Conservation (phyloP, 2,329 filamentous ascomycete species). For the Claviceps arundinis region DNA sequence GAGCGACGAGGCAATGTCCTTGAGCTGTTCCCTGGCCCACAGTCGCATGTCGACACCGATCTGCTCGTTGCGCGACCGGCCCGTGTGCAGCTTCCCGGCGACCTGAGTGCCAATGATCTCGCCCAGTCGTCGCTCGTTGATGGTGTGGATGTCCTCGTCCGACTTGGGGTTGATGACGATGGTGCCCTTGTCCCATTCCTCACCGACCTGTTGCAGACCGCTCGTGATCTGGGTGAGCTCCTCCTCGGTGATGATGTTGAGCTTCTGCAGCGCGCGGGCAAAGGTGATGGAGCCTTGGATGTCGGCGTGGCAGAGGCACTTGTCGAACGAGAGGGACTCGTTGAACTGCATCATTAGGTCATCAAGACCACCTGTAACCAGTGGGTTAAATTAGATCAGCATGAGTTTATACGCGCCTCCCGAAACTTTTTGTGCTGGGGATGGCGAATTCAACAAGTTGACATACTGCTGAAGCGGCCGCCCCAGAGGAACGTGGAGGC, state of each 20-base stretch:
- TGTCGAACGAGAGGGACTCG: slow-evolving; percentile 53
- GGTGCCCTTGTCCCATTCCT: slow-evolving; percentile 15
- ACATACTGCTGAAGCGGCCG: slow-evolving; percentile 2
- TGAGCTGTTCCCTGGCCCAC: slow-evolving; percentile 31
- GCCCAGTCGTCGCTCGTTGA: slow-evolving; percentile 43
- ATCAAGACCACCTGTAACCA: slow-evolving; percentile 6
- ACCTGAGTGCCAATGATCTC: slow-evolving; percentile 50
- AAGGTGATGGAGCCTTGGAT: slow-evolving; percentile 53
- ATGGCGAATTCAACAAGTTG: background rate
- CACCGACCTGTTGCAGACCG: background rate
- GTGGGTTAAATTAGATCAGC: background rate
- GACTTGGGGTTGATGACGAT: slow-evolving; percentile 14
- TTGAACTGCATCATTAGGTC: slow-evolving; percentile 35
- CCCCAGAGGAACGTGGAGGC: slow-evolving; percentile 1
- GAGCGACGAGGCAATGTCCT: slow-evolving; percentile 8
- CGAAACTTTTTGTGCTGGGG: background rate
- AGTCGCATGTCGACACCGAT: slow-evolving; percentile 61
- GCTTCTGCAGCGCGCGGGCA: slow-evolving; percentile 49
- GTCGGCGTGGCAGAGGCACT: slow-evolving; percentile 50
- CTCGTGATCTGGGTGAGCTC: background rate
- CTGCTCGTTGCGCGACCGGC: slow-evolving; percentile 59
- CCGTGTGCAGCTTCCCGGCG: slow-evolving; percentile 49
- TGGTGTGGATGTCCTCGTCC: slow-evolving; percentile 31
- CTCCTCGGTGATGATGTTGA: slow-evolving; percentile 40
- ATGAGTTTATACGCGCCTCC: background rate